A percentile compares a stretch with the other conserved stretches of the same genome.
These are phyloP conservation scores for Metschnikowia corniflorae DNA, from an alignment of 805 yeast species.

Conservation along the genomic window DNA sequence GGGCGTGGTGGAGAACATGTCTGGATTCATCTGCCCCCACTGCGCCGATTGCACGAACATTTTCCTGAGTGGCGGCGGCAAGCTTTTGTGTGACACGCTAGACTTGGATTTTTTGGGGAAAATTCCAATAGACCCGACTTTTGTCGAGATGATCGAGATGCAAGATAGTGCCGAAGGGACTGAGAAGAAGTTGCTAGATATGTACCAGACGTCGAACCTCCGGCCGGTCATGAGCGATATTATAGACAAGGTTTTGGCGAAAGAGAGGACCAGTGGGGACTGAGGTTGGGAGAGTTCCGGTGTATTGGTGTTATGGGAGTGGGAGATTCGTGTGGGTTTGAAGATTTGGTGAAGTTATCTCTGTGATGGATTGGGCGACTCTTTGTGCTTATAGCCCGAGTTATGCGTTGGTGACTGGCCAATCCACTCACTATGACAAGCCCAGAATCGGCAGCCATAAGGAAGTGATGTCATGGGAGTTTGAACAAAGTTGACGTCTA, in stretches of 20 bases:
- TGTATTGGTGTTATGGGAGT: too few species aligned
- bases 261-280: slow-evolving; percentile 28
- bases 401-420: too few species aligned
- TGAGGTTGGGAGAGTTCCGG: too few species aligned
- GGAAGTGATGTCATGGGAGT: too few species aligned
- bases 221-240: slow-evolving; percentile 36
- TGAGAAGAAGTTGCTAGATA: slow-evolving; percentile 27
- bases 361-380: too few species aligned
- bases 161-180: slow-evolving; percentile 34
- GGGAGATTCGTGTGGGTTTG: too few species aligned
- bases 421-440: too few species aligned
- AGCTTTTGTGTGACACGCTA: slow-evolving; percentile 57
- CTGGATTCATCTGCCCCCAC: slow-evolving; percentile 92
- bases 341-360: too few species aligned
- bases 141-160: slow-evolving; percentile 82
- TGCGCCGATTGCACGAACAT: slow-evolving; percentile 91
- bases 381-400: too few species aligned
- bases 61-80: slow-evolving; percentile 92
- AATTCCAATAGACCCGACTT: slow-evolving; percentile 90
- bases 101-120: slow-evolving; percentile 72
- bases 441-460: too few species aligned
- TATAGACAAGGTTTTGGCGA: slow-evolving; percentile 32
- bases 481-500: too few species aligned
- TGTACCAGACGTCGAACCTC: slow-evolving; percentile 34
- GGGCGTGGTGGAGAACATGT: slow-evolving; percentile 94